These are phyloP conservation scores for Monilinia polystroma DNA, from an alignment of 2,329 filamentous ascomycete genomes.

Conservation along the genomic window DNA sequence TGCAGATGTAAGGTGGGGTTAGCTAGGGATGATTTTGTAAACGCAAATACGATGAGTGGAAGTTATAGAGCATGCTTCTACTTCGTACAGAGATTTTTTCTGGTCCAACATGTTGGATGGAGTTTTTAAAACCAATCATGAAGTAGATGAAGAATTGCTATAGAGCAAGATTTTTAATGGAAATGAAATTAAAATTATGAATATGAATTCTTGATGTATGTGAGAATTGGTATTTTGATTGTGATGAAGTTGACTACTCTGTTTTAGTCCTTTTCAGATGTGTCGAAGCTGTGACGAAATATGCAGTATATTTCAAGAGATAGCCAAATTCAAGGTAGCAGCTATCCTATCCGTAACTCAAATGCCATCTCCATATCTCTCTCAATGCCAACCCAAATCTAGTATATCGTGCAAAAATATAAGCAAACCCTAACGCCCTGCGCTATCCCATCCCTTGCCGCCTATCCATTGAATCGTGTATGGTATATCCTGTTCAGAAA, in stretches of 20 bases:
- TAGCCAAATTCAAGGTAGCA: neutral
- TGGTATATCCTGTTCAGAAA: neutral
- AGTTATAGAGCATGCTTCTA: slow-evolving; percentile 21
- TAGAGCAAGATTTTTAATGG: slow-evolving; percentile 19
- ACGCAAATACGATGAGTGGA: slow-evolving; percentile 3
- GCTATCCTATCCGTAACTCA: neutral
- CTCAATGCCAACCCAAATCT: neutral
- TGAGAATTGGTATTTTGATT: neutral
- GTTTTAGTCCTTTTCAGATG: neutral
- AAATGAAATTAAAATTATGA: slow-evolving; percentile 16
- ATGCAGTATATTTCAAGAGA: neutral
- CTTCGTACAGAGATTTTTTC: slow-evolving; percentile 17
- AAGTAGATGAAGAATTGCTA: slow-evolving; percentile 16
- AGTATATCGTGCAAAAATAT: neutral
- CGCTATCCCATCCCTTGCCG: neutral
- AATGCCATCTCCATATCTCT: slow-evolving; percentile 8
- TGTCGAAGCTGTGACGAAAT: neutral
- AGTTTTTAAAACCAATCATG: slow-evolving; percentile 20
- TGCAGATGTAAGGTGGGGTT: slow-evolving; percentile 56
- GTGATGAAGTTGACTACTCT: neutral
- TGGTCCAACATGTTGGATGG: slow-evolving; percentile 16
- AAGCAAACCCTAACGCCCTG: neutral
- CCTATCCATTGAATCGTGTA: neutral
- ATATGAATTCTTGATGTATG: neutral
- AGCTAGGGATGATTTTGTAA: slow-evolving; percentile 6